phyloP scores from a whole-genome alignment of 2,329 filamentous ascomycete species.

The Bisporella sp. region DNA sequence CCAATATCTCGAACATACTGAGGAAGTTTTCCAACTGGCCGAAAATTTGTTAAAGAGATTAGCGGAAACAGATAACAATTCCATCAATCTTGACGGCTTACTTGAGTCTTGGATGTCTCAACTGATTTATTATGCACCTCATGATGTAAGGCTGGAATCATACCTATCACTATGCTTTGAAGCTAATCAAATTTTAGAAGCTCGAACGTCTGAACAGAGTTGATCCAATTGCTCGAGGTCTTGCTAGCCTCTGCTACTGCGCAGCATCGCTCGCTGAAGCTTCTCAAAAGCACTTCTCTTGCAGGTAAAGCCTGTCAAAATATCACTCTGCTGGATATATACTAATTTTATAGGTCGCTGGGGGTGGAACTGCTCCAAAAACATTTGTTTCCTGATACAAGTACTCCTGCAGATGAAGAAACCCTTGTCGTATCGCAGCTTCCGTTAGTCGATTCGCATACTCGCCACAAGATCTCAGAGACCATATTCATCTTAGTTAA shows the following conservation, averaged over 20 bases:
- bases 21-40: constrained; percentile 32
- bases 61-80: constrained; percentile 23
- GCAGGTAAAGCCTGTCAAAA: constrained; percentile 12
- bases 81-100: constrained; percentile 19
- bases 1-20: constrained; percentile 19
- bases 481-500: constrained; percentile 51
- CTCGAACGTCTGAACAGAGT: constrained; percentile 24
- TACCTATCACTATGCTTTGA: neutral
- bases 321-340: neutral
- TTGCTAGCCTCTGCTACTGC: constrained; percentile 30
- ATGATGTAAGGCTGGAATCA: constrained; percentile 27
- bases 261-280: constrained; percentile 24
- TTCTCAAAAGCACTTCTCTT: constrained; percentile 17
- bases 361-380: constrained; percentile 50
- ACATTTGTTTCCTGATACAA: constrained; percentile 56
- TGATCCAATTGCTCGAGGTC: constrained; percentile 28
- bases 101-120: constrained; percentile 24
- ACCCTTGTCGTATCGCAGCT: constrained; percentile 27
- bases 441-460: constrained; percentile 45
- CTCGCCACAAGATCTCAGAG: constrained; percentile 52
- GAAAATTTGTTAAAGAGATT: constrained; percentile 34
- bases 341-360: constrained; percentile 28
- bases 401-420: constrained; percentile 27
- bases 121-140: constrained; percentile 34
- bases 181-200: constrained; percentile 13